Base-by-base conservation (phyloP, 192 early-diverging fungal species). In the Coemansia sp. region DNA sequence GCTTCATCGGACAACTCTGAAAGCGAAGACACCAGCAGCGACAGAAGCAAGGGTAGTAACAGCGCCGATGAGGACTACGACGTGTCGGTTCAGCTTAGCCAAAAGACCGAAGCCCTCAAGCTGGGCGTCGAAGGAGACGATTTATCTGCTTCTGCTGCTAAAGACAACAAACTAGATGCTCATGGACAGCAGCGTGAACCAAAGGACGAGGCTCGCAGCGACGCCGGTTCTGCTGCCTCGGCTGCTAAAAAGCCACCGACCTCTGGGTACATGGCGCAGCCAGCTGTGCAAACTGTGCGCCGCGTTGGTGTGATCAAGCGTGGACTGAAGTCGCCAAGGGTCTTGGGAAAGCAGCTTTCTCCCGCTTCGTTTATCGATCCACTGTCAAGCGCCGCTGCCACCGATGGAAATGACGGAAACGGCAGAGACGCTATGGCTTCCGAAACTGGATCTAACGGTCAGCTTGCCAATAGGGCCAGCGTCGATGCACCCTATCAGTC, bases 221-320 rank as follows among this genome's bases (percentile, higher is more conserved):
- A 48, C 33, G 18, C 51, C 38, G 51, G 11, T 12, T 11, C 72
- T 5, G 60, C 51, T n/a, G 48, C 57, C 6, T 5, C 60, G 22
- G 61, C 35, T 38, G 39, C 61, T 12, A 18, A 59, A 35, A 71
- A 71, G 60, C 54, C 65, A 7, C 34, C 22, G 7, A 39, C 68
- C 3, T 51, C 60, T 9, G 73, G 70, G 34, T 63, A 35, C 36
- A 58, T 51, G 43, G 35, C 55, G 28, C 62, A 64, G 62, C 67
- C 70, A 8, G 38, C 65, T 0, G 72, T 71, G 18, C 79, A 74
- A 61, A 70, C 79, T 14, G 80, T 75, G 9, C 75, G 80, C 22
- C 65, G 74, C 4, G 80, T 83, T 4, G 80, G 80, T 11, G 57
- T 83, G 14, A 83, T 83, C 32, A 77, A 73, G 64, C 80, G 80